Percentiles rank a stretch among this genome's conserved stretches.
phyloP scores from a whole-genome alignment of 192 early-diverging fungal species.

The Lobosporangium transversale region DNA sequence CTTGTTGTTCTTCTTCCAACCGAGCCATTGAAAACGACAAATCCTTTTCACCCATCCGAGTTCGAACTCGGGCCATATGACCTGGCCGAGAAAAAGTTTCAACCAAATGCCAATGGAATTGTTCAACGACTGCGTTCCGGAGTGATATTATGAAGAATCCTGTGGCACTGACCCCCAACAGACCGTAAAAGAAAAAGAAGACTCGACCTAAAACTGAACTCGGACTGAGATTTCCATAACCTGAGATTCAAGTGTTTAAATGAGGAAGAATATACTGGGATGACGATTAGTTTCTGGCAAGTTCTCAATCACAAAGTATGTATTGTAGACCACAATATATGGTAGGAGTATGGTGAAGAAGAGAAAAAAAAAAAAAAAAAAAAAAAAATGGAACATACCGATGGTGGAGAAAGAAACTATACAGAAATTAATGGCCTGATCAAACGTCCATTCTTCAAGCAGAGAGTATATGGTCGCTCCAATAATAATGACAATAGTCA shows the following conservation, averaged over 20 bases:
- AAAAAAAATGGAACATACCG: constrained; percentile 8
- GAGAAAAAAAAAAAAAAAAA: background rate
- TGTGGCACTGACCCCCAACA: constrained; percentile 29
- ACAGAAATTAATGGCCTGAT: constrained; percentile 42
- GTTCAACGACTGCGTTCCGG: constrained; percentile 41
- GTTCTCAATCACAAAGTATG: too few species aligned
- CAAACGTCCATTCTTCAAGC: constrained; percentile 44
- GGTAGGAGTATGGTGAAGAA: too few species aligned
- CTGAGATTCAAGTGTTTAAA: background rate
- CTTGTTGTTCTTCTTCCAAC: constrained; percentile 31
- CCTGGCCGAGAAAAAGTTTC: constrained; percentile 28
- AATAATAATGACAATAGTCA: constrained; percentile 31
- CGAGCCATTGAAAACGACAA: constrained; percentile 27
- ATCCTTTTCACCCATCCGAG: constrained; percentile 36
- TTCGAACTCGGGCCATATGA: constrained; percentile 40
- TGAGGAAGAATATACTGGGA: too few species aligned
- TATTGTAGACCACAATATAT: too few species aligned
- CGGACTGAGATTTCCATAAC: constrained; percentile 43
- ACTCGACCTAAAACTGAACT: constrained; percentile 18
- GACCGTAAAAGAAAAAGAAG: constrained; percentile 31
- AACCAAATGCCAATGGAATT: constrained; percentile 40
- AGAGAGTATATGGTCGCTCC: constrained; percentile 25
- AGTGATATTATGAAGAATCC: constrained; percentile 42
- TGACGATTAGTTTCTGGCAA: too few species aligned
- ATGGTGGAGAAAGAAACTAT: constrained; percentile 49